phyloP scores from a whole-genome alignment of 164 flowering plant species.

The Annona squamosa region DNA sequence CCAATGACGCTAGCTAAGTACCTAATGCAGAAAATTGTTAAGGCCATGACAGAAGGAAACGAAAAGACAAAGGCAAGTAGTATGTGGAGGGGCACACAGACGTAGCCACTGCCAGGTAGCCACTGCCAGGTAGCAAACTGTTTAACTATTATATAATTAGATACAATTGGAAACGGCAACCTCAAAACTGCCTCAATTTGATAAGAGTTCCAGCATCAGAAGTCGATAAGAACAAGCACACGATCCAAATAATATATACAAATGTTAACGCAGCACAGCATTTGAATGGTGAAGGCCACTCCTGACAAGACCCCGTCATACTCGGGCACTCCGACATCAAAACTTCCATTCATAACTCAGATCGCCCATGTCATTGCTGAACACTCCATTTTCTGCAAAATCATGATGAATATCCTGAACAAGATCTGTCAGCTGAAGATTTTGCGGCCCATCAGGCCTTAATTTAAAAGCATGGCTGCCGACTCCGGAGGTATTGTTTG shows the following conservation, averaged over 20 bases:
- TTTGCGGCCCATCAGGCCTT: conserved; percentile 40
- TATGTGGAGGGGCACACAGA: background rate
- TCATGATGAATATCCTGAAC: conserved; percentile 54
- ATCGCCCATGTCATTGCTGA: conserved; percentile 49
- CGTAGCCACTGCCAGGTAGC: background rate
- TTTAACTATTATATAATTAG: background rate
- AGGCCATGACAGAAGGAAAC: too few species aligned
- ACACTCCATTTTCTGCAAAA: conserved; percentile 56
- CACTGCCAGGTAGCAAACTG: conserved; percentile 2
- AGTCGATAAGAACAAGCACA: background rate
- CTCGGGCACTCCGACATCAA: conserved; percentile 22
- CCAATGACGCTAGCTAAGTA: too few species aligned
- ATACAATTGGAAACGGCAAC: conserved; percentile 9
- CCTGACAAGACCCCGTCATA: too few species aligned
- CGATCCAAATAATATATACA: conserved; percentile 1
- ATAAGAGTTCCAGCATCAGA: background rate
- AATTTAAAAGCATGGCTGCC: conserved; percentile 20
- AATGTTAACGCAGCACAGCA: background rate
- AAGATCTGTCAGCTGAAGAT: conserved; percentile 50
- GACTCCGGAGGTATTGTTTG: conserved; percentile 18
- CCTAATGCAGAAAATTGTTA: too few species aligned
- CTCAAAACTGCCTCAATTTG: conserved; percentile 4
- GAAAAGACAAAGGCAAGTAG: too few species aligned
- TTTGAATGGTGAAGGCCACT: background rate
- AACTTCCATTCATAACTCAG: conserved; percentile 61